phyloP scores from a whole-genome alignment of 345 rosid genomes.

The Hibiscus syriacus region DNA sequence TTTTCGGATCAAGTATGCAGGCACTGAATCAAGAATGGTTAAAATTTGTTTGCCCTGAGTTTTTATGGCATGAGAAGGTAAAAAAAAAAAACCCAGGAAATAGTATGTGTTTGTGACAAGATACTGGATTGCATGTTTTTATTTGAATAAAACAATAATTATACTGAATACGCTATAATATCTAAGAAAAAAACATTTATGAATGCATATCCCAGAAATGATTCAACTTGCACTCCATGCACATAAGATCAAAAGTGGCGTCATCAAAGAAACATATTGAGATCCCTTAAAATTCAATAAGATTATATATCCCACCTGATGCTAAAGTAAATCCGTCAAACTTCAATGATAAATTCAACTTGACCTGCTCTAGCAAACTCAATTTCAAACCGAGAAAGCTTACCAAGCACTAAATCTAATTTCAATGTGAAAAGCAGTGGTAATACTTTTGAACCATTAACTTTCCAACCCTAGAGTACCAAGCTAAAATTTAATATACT shows the following conservation, averaged over 20 bases:
- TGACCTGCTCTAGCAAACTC: neutral
- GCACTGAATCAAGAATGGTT: neutral
- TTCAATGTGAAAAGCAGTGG: neutral
- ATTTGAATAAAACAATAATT: neutral
- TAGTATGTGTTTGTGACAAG: neutral
- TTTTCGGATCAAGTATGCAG: neutral
- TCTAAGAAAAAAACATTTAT: too few relatives aligned
- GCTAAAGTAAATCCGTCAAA: neutral
- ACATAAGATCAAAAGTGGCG: too few relatives aligned
- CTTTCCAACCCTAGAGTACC: neutral
- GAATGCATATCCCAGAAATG: too few relatives aligned
- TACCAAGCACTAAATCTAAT: neutral
- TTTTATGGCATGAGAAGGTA: neutral
- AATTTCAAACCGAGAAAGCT: neutral
- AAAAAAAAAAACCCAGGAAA: neutral
- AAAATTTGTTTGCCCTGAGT: neutral
- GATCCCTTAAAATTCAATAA: neutral
- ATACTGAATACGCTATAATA: too few relatives aligned
- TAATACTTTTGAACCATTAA: neutral
- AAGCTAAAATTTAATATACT: neutral
- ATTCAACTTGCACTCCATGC: too few relatives aligned
- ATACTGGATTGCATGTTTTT: neutral
- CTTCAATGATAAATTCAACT: neutral
- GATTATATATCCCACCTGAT: neutral
- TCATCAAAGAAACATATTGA: neutral